Evolutionary conservation across 495 filamentous ascomycete species (phyloP).

Genomic region (Parathielavia appendiculata): DNA sequence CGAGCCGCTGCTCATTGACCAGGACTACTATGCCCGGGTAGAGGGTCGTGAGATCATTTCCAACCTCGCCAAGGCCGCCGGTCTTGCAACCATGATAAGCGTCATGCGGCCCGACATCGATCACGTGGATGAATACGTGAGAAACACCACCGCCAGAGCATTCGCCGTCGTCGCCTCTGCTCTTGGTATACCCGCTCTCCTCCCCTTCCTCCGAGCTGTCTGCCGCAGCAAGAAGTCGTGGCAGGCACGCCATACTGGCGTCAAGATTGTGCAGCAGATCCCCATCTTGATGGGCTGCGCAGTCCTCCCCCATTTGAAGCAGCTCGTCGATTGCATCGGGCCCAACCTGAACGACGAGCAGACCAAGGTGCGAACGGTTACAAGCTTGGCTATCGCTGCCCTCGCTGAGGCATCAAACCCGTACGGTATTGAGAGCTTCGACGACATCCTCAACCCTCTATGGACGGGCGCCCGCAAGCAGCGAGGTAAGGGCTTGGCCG

Average conservation of each 20-base stretch:
- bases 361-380: conserved; percentile 93
- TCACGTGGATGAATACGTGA: conserved; percentile 97
- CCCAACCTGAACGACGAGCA: conserved; percentile 97
- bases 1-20: conserved; percentile 95
- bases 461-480: conserved; percentile 97
- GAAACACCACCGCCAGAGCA: conserved; percentile 95
- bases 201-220: conserved; percentile 92
- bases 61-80: conserved; percentile 92
- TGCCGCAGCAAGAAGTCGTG: conserved; percentile 98
- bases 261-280: conserved; percentile 98
- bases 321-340: conserved; percentile 91
- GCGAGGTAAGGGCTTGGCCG: conserved; percentile 90
- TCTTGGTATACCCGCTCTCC: conserved; percentile 88
- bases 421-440: conserved; percentile 98
- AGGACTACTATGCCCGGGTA: conserved; percentile 98
- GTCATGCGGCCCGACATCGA: conserved; percentile 99
- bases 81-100: conserved; percentile 98
- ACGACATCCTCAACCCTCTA: conserved; percentile 92
- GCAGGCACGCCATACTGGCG: conserved; percentile 98
- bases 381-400: conserved; percentile 89
- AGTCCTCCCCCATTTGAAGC: conserved; percentile 91
- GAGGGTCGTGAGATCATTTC: conserved; percentile 99
- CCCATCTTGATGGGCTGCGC: conserved; percentile 99
- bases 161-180: conserved; percentile 97
- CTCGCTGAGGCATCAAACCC: conserved; percentile 95